Percentiles rank a stretch among this genome's conserved stretches.
Conservation (phyloP, 345 rosid genomes). For the Cardamine chenopodiifolia region DNA sequence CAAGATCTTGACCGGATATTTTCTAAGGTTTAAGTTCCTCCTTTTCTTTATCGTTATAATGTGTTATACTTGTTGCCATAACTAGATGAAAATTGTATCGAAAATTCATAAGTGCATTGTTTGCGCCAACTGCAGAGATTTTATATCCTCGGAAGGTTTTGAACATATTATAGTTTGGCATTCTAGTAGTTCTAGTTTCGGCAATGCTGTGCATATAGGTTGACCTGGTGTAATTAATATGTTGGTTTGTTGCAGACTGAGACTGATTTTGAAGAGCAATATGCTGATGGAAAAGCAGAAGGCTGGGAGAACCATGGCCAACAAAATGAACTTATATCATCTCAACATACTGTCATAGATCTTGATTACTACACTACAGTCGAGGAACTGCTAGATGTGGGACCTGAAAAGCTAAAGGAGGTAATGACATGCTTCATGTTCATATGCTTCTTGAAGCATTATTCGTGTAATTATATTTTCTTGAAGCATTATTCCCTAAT, state of each 20-base stretch:
- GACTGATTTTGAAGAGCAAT: conserved; percentile 79
- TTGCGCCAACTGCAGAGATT: background rate
- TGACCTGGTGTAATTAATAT: conserved; percentile 4
- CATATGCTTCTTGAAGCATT: background rate
- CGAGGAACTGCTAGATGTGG: conserved; percentile 88
- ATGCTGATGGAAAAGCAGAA: conserved; percentile 54
- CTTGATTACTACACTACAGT: conserved; percentile 90
- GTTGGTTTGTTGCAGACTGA: conserved; percentile 54
- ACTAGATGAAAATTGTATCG: conserved; percentile 3
- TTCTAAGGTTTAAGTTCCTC: conserved; percentile 56
- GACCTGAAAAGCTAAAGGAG: conserved; percentile 90
- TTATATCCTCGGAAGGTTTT: background rate
- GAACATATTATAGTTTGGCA: conserved; percentile 1
- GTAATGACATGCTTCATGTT: conserved; percentile 43
- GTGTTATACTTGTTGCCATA: background rate
- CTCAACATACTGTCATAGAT: conserved; percentile 60
- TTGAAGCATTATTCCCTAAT: conserved; percentile 4
- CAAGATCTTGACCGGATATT: conserved; percentile 88
- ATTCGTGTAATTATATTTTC: conserved; percentile 3
- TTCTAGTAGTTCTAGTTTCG: conserved; percentile 19
- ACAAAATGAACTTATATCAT: conserved; percentile 60
- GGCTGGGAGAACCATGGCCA: conserved; percentile 66
- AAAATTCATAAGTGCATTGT: background rate
- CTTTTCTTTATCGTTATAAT: conserved; percentile 2
- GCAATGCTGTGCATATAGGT: conserved; percentile 12